Percentiles rank a stretch among this genome's conserved stretches.
Evolutionary conservation across 108 stramenopile species (phyloP).

Genomic region (Epithemia pelagica): DNA sequence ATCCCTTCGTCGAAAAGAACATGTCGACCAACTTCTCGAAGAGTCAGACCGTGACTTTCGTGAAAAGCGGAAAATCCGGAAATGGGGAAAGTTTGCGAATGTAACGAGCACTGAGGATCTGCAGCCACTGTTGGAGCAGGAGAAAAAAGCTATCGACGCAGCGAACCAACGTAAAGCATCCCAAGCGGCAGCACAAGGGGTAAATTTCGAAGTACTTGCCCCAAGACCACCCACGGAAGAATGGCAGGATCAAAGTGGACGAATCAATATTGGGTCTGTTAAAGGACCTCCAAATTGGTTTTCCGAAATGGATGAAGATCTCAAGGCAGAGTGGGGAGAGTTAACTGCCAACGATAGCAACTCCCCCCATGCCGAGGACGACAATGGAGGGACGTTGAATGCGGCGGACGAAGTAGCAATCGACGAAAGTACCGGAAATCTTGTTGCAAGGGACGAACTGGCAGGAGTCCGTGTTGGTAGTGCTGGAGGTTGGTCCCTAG

Average conservation of each 20-base stretch:
- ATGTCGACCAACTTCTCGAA: slow-evolving; percentile 33
- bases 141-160: slow-evolving; percentile 33
- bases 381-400: not conserved
- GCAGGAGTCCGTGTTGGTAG: slow-evolving; percentile 65
- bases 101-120: slow-evolving; percentile 56
- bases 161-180: slow-evolving; percentile 46
- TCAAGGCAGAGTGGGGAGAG: slow-evolving; percentile 43
- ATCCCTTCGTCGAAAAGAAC: not conserved
- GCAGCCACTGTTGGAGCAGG: slow-evolving; percentile 26
- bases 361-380: not conserved
- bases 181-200: slow-evolving; percentile 44
- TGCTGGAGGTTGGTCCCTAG: slow-evolving; percentile 73
- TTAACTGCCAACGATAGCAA: slow-evolving; percentile 14
- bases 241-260: slow-evolving; percentile 24
- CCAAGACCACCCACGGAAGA: slow-evolving; percentile 18
- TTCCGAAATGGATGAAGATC: slow-evolving; percentile 49
- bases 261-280: slow-evolving; percentile 25
- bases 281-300: slow-evolving; percentile 43
- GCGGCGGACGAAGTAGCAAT: slow-evolving; percentile 1
- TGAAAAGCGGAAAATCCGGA: slow-evolving; percentile 41
- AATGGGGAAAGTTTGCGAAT: slow-evolving; percentile 63
- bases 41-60: slow-evolving; percentile 57
- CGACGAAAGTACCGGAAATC: not conserved
- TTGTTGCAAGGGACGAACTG: slow-evolving; percentile 4
- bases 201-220: slow-evolving; percentile 50